Evolutionary conservation across 768 basidiomycete genomes (phyloP).

Genomic region (Sporobolomyces roseus): DNA sequence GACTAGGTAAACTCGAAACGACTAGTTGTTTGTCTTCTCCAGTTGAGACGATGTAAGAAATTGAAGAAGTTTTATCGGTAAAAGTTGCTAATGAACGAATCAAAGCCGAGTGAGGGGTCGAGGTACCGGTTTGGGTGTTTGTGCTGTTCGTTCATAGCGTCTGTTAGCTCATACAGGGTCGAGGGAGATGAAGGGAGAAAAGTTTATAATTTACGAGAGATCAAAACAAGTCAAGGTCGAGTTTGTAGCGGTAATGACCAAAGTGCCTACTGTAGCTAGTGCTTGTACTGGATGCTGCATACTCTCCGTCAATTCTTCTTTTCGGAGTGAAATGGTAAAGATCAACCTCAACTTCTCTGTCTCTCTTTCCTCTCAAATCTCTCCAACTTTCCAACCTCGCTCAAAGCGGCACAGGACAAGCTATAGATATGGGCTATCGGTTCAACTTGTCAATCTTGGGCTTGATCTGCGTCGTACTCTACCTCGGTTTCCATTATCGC

Average conservation of each 20-base stretch:
- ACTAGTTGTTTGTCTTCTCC: conserved; percentile 75
- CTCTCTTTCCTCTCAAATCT: not conserved
- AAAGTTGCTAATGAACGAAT: conserved; percentile 25
- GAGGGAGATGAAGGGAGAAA: not conserved
- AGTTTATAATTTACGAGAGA: conserved; percentile 40
- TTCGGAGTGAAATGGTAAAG: not conserved
- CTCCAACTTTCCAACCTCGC: not conserved
- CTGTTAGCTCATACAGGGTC: not conserved
- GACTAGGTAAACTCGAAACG: conserved; percentile 63
- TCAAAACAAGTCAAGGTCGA: conserved; percentile 40
- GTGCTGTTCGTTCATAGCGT: not conserved
- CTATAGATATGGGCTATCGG: conserved; percentile 7
- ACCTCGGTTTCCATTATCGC: conserved; percentile 36
- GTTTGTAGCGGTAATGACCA: conserved; percentile 7
- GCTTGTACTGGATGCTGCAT: conserved; percentile 30
- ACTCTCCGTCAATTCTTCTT: not conserved
- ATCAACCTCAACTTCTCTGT: not conserved
- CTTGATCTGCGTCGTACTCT: conserved; percentile 10
- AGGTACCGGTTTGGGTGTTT: not conserved
- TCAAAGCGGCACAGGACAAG: too few species aligned
- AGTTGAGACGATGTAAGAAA: conserved; percentile 57
- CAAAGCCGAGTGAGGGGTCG: conserved; percentile 21
- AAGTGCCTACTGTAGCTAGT: not conserved
- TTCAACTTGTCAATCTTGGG: conserved; percentile 24
- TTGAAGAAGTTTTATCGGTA: not conserved